Base-by-base conservation (phyloP, 2,329 filamentous ascomycete species). In the Fusarium poae region DNA sequence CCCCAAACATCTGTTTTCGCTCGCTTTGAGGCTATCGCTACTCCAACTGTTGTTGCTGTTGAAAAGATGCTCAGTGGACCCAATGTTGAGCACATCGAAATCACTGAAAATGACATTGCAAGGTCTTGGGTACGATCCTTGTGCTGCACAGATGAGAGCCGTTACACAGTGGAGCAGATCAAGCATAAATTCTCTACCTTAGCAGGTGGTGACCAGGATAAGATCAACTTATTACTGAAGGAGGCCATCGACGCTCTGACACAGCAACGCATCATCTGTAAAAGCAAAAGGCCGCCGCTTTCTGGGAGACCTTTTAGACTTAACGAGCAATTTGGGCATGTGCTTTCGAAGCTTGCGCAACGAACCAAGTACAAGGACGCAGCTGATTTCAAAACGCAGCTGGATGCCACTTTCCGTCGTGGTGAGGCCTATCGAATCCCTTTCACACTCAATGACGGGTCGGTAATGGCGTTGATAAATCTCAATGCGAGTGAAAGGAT, bases 381-480 rank as follows among this genome's bases (percentile, higher is more conserved):
- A 1, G 82, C 83, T 2, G 75, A 79, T 3, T 88, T 88, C 81
- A 92, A 93, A 76, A 74, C 79, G 7, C 79, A 80, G 52, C 82
- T 92, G 29, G 91, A 93, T 71, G 74, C 74, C 10, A 78, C 80
- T 6, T 91, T 91, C 72, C 69, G 81, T 62, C 59, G 82, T 72
- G 63, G 73, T 0, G 72, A 79, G 51, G 45, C 77, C 71, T 77
- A 88, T 42, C 76, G 76, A 2, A 77, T 92, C 9, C 84, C 86
- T 1, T 88, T 87, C 57, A 78, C 84, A 25, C 86, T 89, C 16
- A 82, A 86, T 32, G 89, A 93, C 67, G 90, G 90, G 27, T 83
- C 87, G 30, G 84, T 91, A 60, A 86, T 93, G 82, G 90, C 88
- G 3, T 79, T 91, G 57, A 83, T 88, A 40, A 92, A 92, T 70